Conservation (phyloP, 176 grass and related monocot species). For the Sorghum bicolor region DNA sequence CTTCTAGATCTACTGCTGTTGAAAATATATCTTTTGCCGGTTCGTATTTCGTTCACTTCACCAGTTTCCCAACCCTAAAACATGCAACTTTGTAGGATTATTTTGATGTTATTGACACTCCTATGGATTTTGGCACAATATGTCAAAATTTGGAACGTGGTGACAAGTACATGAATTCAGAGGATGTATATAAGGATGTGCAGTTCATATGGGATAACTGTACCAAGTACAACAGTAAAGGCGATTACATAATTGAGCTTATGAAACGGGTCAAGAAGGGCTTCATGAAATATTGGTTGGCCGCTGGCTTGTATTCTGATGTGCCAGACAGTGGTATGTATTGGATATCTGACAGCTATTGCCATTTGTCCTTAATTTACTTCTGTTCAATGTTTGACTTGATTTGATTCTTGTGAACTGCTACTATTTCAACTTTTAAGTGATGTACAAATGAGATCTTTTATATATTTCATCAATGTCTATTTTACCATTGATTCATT, state of each 20-base stretch:
- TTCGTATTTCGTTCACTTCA: not conserved
- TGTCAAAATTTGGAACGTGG: conserved; percentile 68
- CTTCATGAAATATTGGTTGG: conserved; percentile 90
- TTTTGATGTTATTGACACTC: conserved; percentile 94
- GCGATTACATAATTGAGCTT: conserved; percentile 94
- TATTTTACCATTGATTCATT: conserved; percentile 21
- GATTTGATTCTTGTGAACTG: not conserved
- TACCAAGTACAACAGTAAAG: conserved; percentile 93
- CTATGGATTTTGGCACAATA: conserved; percentile 99
- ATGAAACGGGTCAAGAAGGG: conserved; percentile 99
- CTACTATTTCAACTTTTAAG: not conserved
- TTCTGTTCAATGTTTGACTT: conserved; percentile 15
- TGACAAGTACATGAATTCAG: conserved; percentile 86
- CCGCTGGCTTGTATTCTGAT: conserved; percentile 78
- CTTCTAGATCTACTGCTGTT: conserved; percentile 12
- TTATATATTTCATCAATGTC: not conserved
- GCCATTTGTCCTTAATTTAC: not conserved
- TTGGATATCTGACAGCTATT: conserved; percentile 8
- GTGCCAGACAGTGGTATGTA: conserved; percentile 45
- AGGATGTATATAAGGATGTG: conserved; percentile 85
- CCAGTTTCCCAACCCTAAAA: conserved; percentile 4
- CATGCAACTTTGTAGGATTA: conserved; percentile 62
- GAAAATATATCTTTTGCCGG: not conserved
- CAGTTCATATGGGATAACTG: conserved; percentile 97
- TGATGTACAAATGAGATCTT: not conserved